phyloP scores from a whole-genome alignment of 257 asterid genomes.

The Ocimum tenuiflorum region DNA sequence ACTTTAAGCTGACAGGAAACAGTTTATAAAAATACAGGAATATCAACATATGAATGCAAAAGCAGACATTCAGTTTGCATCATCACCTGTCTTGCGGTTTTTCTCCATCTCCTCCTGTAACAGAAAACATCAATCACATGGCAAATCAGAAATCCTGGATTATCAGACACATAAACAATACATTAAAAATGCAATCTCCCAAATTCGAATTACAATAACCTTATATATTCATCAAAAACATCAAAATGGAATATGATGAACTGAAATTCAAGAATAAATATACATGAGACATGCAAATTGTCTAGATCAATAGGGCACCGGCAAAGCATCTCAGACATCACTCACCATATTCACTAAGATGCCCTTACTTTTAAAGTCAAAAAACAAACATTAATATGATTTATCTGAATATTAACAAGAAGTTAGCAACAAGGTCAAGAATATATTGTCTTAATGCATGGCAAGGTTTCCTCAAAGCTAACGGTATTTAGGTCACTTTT shows the following conservation, averaged over 20 bases:
- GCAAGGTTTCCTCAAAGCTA: neutral
- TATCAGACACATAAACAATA: too few species aligned
- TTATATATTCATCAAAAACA: neutral
- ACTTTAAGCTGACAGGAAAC: constrained; percentile 4
- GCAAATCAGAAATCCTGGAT: constrained; percentile 9
- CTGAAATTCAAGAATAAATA: too few species aligned
- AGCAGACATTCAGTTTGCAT: neutral
- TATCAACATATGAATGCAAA: neutral
- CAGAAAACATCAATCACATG: constrained; percentile 11
- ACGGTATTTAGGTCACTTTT: neutral
- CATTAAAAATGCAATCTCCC: neutral
- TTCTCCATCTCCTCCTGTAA: constrained; percentile 86
- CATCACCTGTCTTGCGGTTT: constrained; percentile 54
- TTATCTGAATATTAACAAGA: too few species aligned
- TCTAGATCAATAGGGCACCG: neutral
- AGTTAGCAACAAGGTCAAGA: neutral
- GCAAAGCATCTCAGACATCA: neutral
- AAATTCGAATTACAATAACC: neutral
- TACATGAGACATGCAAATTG: neutral
- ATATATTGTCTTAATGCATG: neutral
- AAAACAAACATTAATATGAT: neutral
- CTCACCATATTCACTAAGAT: neutral
- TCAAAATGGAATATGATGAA: neutral
- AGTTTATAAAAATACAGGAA: neutral
- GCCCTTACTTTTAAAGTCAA: neutral